Evolutionary conservation across 345 rosid genomes (phyloP).

Genomic region (Lumnitzera racemosa): DNA sequence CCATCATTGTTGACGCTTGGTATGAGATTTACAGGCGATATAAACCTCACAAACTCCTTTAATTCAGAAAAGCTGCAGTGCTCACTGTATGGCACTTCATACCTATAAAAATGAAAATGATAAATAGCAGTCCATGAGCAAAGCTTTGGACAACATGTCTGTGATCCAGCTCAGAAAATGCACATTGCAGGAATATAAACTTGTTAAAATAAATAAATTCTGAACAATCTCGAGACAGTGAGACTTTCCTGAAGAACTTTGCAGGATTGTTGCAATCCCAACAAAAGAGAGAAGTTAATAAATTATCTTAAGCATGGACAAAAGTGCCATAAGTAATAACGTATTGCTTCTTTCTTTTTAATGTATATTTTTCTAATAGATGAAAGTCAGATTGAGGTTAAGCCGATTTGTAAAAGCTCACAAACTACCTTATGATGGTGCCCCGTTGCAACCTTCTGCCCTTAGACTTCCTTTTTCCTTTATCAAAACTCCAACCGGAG

Average conservation of each 20-base stretch:
- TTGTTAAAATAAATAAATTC: too few relatives aligned
- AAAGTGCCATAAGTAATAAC: too few relatives aligned
- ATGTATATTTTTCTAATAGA: not conserved
- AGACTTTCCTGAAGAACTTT: not conserved
- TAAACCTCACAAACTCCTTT: constrained; percentile 64
- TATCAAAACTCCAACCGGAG: constrained; percentile 89
- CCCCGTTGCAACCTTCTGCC: constrained; percentile 95
- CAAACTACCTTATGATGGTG: constrained; percentile 73
- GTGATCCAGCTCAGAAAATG: too few relatives aligned
- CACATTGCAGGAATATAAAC: too few relatives aligned
- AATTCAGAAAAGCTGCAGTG: constrained; percentile 86
- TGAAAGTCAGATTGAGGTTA: not conserved
- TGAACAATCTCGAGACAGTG: too few relatives aligned
- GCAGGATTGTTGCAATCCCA: not conserved
- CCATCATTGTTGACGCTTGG: constrained; percentile 88
- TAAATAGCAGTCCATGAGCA: not conserved
- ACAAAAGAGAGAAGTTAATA: too few relatives aligned
- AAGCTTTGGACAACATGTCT: too few relatives aligned
- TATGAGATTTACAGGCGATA: constrained; percentile 63
- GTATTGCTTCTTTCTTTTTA: not conserved
- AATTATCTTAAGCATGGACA: too few relatives aligned
- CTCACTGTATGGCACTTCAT: constrained; percentile 94
- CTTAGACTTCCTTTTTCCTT: constrained; percentile 72
- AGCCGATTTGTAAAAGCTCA: not conserved
- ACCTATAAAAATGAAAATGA: constrained; percentile 32